Conservation (phyloP, 148 eudicot species). For the Diospyros kaki region DNA sequence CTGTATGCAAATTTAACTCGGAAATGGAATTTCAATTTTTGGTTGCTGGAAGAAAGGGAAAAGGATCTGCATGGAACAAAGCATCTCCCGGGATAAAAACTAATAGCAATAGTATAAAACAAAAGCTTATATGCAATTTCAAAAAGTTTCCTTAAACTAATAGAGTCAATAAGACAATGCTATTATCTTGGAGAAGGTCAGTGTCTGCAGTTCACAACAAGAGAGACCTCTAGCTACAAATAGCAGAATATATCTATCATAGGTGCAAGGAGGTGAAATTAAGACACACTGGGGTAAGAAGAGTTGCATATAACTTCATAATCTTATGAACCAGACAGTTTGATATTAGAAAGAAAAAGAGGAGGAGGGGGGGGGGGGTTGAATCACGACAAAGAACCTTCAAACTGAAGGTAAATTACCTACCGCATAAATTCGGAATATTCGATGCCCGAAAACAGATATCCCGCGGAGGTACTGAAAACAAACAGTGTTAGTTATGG, state of each 20-base stretch:
- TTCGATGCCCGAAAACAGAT: constrained; percentile 68
- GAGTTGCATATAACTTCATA: background rate
- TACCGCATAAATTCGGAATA: constrained; percentile 88
- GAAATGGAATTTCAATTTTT: background rate
- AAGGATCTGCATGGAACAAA: background rate
- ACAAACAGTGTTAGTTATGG: constrained; percentile 5
- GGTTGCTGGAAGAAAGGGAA: background rate
- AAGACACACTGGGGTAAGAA: background rate
- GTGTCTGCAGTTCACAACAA: background rate
- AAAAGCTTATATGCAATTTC: background rate
- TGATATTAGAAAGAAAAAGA: background rate
- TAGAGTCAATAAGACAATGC: background rate
- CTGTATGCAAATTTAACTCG: background rate
- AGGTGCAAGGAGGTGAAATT: background rate
- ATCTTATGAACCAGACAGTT: background rate
- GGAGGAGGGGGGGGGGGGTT: background rate
- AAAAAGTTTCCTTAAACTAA: background rate
- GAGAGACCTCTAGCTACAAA: background rate
- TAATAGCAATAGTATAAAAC: background rate
- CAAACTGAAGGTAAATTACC: constrained; percentile 13
- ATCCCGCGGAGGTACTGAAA: constrained; percentile 78
- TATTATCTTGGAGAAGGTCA: constrained; percentile 1
- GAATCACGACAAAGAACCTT: background rate
- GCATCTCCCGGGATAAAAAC: background rate
- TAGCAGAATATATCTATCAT: background rate